Evolutionary conservation across 306 rosid species (phyloP), one percentile per base, ranked within the genome.

Genomic region (Vigna angularis): DNA sequence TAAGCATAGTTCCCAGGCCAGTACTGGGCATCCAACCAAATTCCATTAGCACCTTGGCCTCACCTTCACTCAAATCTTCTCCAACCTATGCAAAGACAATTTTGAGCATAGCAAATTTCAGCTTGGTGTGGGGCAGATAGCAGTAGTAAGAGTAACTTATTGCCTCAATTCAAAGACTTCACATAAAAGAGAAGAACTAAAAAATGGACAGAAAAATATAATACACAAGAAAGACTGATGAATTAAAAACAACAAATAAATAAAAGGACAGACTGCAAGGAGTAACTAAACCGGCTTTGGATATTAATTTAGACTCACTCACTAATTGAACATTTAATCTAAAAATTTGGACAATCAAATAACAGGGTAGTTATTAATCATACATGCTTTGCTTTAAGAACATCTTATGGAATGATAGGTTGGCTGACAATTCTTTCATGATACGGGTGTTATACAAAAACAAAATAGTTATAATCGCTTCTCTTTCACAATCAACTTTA

Each of bases 1-100:
- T 92, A 57, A 94, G 97, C 97, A 94, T 89, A 34, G 96, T 87
- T 83, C 97, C 97, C 85, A 92, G 81, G 50, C 98, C 98, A 73
- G 84, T 90, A 38, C 90, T 88, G 4, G 92, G 90, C 57, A 72
- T 61, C 97, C 98, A 94, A 73, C 98, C 97, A 70, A 90, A 94
- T 75, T 80, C 93, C 83, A 61, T 62, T 62, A 94, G 78, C 80
- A 94, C 96, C 69, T 74, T 64, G 0, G 95, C 98, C 85, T 94
- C 98, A 0, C 92, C 96, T 87, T 90, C 85, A 2, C 78, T 83
- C 86, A 92, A 72, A 80, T 86, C 86, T 82, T 86, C 85, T 66
- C 89, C 89, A 53, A 83, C 80, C 88, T 85, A 66, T 9, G 61
- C 55, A 71, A 8, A 75, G 73, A 75, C 65, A 70, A 78, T 32